phyloP scores from a whole-genome alignment of 2,329 filamentous ascomycete genomes.

The Botrytis cinerea region DNA sequence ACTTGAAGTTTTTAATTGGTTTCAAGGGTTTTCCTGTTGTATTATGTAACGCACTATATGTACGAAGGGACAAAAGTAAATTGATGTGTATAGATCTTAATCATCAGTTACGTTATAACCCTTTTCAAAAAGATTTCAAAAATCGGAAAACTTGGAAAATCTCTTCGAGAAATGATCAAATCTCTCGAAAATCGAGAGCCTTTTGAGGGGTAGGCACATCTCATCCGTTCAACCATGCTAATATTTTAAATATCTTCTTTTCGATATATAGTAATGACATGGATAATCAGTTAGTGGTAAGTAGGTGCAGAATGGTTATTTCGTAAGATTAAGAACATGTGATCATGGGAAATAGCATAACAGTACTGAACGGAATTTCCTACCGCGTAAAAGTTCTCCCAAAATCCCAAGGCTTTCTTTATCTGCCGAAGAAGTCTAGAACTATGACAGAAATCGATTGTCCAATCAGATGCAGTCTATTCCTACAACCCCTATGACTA shows the following conservation, averaged over 20 bases:
- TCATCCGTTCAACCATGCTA: background rate
- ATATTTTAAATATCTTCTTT: background rate
- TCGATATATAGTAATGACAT: background rate
- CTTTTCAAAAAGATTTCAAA: background rate
- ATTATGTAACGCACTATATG: background rate
- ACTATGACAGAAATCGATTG: background rate
- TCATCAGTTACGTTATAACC: background rate
- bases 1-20: constrained; percentile 1
- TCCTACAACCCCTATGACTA: background rate
- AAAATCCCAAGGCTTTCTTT: background rate
- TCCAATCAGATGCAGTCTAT: background rate
- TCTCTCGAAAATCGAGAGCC: background rate
- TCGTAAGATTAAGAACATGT: background rate
- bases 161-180: background rate
- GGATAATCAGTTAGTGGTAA: background rate
- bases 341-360: background rate
- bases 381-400: background rate
- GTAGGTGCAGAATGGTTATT: background rate
- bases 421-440: background rate
- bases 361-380: background rate
- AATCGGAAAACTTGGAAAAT: background rate
- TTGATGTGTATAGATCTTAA: background rate
- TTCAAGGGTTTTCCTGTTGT: background rate
- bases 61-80: background rate
- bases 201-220: background rate